Conservation (phyloP, 2,329 filamentous ascomycete species). For the Lecanicillium sp. region DNA sequence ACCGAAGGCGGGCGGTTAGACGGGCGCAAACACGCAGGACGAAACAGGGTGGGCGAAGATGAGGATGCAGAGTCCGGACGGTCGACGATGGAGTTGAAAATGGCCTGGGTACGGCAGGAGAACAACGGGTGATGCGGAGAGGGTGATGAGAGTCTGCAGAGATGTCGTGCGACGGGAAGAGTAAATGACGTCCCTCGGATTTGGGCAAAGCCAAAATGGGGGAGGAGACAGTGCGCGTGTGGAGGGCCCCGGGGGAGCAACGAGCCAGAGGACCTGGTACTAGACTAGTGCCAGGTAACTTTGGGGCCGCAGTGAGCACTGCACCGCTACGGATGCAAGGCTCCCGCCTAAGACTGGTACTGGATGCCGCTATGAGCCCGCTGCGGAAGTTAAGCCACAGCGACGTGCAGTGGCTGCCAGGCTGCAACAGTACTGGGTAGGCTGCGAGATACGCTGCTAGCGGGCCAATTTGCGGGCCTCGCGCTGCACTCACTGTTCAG, state of each 20-base stretch:
- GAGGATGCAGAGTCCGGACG: neutral
- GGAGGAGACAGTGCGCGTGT: neutral
- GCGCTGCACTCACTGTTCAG: no score
- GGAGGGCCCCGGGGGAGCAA: neutral
- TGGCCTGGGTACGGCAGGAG: neutral
- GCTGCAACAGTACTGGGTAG: no score
- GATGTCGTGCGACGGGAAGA: slow-evolving; percentile 11
- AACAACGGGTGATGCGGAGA: slow-evolving; percentile 1
- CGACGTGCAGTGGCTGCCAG: no score
- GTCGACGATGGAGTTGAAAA: neutral
- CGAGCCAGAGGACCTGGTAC: no score
- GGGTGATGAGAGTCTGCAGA: neutral
- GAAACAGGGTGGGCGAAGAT: neutral
- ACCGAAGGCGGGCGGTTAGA: neutral
- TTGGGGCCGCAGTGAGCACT: neutral
- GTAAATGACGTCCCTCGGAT: slow-evolving; percentile 11
- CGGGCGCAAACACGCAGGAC: neutral
- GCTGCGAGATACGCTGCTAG: no score
- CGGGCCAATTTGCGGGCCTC: no score
- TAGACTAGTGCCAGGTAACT: no score
- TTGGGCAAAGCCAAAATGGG: slow-evolving; percentile 6
- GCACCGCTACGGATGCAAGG: no score
- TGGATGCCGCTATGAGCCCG: no score
- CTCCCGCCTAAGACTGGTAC: no score
- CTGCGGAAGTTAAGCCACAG: no score